Evolutionary conservation across 768 basidiomycete species (phyloP).

Genomic region (Lactifluus volemus): DNA sequence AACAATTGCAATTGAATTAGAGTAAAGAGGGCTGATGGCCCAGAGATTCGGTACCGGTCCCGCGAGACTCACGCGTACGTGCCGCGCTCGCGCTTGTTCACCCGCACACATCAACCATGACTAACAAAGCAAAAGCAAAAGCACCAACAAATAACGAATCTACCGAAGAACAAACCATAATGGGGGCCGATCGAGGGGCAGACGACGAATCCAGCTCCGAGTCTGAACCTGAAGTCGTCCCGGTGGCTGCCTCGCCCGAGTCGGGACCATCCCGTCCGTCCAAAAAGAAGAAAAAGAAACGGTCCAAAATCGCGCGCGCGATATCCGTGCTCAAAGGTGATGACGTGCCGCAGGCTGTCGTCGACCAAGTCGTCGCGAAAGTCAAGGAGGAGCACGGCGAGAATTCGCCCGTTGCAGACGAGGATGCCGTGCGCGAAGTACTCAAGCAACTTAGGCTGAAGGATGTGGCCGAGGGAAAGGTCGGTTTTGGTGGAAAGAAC

Average conservation of each 20-base stretch:
- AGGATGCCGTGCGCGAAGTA: slow-evolving; percentile 58
- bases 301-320: slow-evolving; percentile 54
- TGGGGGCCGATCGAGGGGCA: background rate
- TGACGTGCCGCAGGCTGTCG: slow-evolving; percentile 54
- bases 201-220: slow-evolving; percentile 1
- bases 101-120: background rate
- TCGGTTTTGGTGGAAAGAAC: slow-evolving; percentile 64
- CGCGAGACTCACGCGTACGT: background rate
- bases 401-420: slow-evolving; percentile 35
- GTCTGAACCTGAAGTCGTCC: slow-evolving; percentile 1
- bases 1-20: too few relatives aligned
- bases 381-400: slow-evolving; percentile 32
- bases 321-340: slow-evolving; percentile 44
- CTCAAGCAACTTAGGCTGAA: slow-evolving; percentile 75
- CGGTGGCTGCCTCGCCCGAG: slow-evolving; percentile 13
- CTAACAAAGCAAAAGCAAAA: slow-evolving; percentile 5
- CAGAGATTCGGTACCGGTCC: too few relatives aligned
- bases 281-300: slow-evolving; percentile 89
- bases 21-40: too few relatives aligned
- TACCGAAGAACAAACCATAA: background rate
- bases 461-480: slow-evolving; percentile 79
- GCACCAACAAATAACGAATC: background rate
- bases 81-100: background rate
- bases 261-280: slow-evolving; percentile 32
- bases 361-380: slow-evolving; percentile 57